phyloP scores from a whole-genome alignment of 2,329 filamentous ascomycete species.

The Talaromyces funiculosus region DNA sequence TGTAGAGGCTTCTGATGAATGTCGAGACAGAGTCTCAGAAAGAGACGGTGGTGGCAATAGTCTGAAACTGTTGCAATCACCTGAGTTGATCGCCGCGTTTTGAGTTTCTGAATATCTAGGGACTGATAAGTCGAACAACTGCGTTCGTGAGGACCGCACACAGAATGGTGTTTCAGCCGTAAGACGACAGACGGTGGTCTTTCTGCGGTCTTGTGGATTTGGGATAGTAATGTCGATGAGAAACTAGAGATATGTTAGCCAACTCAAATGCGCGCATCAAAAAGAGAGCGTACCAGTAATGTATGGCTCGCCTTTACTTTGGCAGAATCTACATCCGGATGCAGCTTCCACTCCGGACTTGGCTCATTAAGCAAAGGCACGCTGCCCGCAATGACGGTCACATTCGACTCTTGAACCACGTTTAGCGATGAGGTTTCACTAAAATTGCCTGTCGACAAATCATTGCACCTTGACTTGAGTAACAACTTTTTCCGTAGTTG shows the following conservation, averaged over 20 bases:
- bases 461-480: slow-evolving; percentile 9
- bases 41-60: neutral
- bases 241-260: neutral
- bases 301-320: slow-evolving; percentile 7
- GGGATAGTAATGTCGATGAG: slow-evolving; percentile 10
- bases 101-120: slow-evolving; percentile 8
- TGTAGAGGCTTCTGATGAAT: neutral
- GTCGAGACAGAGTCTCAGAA: neutral
- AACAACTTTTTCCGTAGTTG: slow-evolving; percentile 9
- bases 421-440: neutral
- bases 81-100: neutral
- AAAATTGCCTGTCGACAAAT: slow-evolving; percentile 8
- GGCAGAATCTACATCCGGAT: slow-evolving; percentile 11
- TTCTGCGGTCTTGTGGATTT: neutral
- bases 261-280: neutral
- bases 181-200: slow-evolving; percentile 9
- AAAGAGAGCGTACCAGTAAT: slow-evolving; percentile 1
- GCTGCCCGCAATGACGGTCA: neutral
- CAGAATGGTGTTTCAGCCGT: slow-evolving; percentile 10
- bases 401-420: neutral
- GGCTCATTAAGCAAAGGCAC: slow-evolving; percentile 4
- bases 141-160: slow-evolving; percentile 7
- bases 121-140: slow-evolving; percentile 3
- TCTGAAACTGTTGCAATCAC: neutral
- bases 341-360: neutral